Conservation (phyloP, 1,139 yeast genomes). For the Hanseniaspora gamundiae region DNA sequence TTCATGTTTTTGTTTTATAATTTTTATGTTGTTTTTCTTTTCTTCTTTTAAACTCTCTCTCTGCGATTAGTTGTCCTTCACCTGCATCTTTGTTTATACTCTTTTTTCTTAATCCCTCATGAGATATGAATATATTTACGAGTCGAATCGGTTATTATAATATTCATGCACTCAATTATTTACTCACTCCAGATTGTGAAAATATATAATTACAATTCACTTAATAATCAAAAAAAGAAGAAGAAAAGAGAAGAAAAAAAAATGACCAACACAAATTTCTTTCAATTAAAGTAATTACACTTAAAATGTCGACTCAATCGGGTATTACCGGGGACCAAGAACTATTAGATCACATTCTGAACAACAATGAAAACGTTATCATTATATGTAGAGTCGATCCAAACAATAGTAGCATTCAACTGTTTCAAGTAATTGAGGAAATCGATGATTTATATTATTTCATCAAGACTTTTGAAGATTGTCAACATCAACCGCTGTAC, state of each 20-base stretch:
- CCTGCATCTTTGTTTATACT: too few species aligned
- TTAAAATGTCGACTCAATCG: conserved; percentile 54
- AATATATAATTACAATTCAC: too few species aligned
- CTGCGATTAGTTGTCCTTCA: too few species aligned
- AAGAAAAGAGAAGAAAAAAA: background rate
- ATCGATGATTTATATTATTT: conserved; percentile 6
- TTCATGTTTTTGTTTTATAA: background rate
- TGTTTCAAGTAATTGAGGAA: conserved; percentile 4
- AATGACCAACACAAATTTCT: background rate
- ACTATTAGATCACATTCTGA: conserved; percentile 24
- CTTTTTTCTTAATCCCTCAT: too few species aligned
- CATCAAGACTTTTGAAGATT: conserved; percentile 15
- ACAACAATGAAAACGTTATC: conserved; percentile 21
- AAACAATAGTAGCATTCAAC: conserved; percentile 3
- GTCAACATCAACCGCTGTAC: conserved; percentile 47
- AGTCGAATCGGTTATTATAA: too few species aligned
- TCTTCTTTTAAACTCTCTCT: too few species aligned
- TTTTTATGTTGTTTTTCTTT: too few species aligned
- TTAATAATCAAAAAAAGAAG: too few species aligned
- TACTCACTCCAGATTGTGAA: too few species aligned
- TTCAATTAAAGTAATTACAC: background rate
- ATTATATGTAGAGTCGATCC: conserved; percentile 28
- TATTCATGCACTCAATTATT: too few species aligned
- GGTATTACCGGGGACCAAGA: conserved; percentile 46
- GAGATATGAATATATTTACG: too few species aligned